Evolutionary conservation across 2,329 filamentous ascomycete genomes (phyloP).

Genomic region (Nigrospora osmanthi): DNA sequence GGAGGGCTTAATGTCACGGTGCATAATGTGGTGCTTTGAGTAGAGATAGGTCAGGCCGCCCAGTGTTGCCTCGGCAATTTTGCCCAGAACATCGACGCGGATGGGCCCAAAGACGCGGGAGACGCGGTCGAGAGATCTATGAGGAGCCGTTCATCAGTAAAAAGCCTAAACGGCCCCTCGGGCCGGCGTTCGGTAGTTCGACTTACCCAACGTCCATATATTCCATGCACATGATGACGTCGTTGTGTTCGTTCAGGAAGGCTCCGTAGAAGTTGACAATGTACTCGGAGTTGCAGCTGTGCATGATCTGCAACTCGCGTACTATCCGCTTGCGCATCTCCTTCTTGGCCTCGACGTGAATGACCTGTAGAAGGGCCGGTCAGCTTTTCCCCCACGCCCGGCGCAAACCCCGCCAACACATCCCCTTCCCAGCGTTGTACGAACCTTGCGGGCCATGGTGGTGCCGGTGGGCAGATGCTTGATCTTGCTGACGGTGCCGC

Average conservation of each 20-base stretch:
- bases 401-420: too few relatives aligned
- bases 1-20: slow-evolving; percentile 96
- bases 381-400: too few relatives aligned
- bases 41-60: slow-evolving; percentile 94
- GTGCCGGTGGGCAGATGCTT: slow-evolving; percentile 91
- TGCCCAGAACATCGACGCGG: slow-evolving; percentile 91
- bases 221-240: slow-evolving; percentile 99
- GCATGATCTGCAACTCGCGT: slow-evolving; percentile 95
- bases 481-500: slow-evolving; percentile 97
- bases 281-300: slow-evolving; percentile 92
- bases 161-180: neutral
- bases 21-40: slow-evolving; percentile 94
- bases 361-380: slow-evolving; percentile 54
- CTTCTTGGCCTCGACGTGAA: slow-evolving; percentile 96
- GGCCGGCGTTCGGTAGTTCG: neutral
- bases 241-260: slow-evolving; percentile 91
- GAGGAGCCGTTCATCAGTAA: slow-evolving; percentile 14
- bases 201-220: slow-evolving; percentile 98
- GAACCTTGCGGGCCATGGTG: slow-evolving; percentile 94
- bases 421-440: neutral
- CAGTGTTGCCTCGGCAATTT: slow-evolving; percentile 93
- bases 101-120: slow-evolving; percentile 93
- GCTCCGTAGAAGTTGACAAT: slow-evolving; percentile 98
- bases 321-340: slow-evolving; percentile 96
- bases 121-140: slow-evolving; percentile 83